Conservation (phyloP, 2,329 filamentous ascomycete genomes). For the Thielaviopsis euricoi region DNA sequence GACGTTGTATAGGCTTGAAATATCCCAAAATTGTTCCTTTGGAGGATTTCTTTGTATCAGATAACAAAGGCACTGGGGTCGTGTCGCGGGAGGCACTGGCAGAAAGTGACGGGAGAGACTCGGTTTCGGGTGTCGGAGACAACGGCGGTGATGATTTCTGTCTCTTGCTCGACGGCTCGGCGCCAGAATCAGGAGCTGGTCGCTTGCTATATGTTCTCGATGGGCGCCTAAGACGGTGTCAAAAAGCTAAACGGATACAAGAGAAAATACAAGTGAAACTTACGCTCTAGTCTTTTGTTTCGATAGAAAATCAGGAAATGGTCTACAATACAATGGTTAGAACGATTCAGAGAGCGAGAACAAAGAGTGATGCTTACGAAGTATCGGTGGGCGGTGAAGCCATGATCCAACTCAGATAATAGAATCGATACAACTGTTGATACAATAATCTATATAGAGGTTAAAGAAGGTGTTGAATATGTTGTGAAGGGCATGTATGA, state of each 20-base stretch:
- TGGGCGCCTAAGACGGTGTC: conserved; percentile 3
- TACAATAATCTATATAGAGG: too few relatives aligned
- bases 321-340: background rate
- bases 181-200: conserved; percentile 14
- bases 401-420: background rate
- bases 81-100: background rate
- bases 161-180: conserved; percentile 18
- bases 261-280: background rate
- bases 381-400: background rate
- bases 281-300: background rate
- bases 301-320: background rate
- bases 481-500: background rate
- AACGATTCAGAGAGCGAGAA: background rate
- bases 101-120: background rate
- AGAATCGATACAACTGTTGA: too few relatives aligned
- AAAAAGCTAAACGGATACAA: background rate
- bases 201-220: conserved; percentile 26
- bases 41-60: background rate
- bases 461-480: too few relatives aligned
- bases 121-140: background rate
- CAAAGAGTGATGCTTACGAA: background rate
- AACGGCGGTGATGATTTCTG: conserved; percentile 10
- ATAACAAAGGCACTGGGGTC: background rate
- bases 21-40: conserved; percentile 26
- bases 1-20: conserved; percentile 21